These are phyloP conservation scores for Xylaria sp. DNA, from an alignment of 2,329 filamentous ascomycete genomes.

Conservation along the genomic window DNA sequence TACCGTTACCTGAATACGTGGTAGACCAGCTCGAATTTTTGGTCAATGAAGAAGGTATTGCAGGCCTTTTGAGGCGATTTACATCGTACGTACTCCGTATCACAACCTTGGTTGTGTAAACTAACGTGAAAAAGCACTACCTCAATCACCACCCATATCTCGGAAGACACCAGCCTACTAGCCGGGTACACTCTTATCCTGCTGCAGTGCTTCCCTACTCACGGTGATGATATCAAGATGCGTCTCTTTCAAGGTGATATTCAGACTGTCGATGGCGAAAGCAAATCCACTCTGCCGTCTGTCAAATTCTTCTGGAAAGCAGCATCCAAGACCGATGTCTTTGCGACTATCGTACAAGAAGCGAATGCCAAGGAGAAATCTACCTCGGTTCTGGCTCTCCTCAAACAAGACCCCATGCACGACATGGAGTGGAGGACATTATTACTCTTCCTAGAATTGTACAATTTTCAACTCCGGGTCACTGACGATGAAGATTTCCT, in stretches of 20 bases:
- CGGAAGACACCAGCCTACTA: slow-evolving; percentile 71
- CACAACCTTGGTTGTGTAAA: slow-evolving; percentile 15
- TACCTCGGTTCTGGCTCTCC: slow-evolving; percentile 33
- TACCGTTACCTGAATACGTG: slow-evolving; percentile 61
- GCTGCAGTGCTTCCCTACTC: slow-evolving; percentile 80
- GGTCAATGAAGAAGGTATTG: slow-evolving; percentile 77
- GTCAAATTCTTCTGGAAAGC: slow-evolving; percentile 85
- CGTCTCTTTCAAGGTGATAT: slow-evolving; percentile 83
- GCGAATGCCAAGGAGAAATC: slow-evolving; percentile 38
- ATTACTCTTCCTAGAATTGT: slow-evolving; percentile 90
- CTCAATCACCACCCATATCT: slow-evolving; percentile 43
- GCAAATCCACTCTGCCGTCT: slow-evolving; percentile 59
- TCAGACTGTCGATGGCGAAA: slow-evolving; percentile 44
- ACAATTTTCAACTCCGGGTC: slow-evolving; percentile 88
- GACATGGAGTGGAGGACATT: slow-evolving; percentile 85
- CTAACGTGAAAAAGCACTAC: slow-evolving; percentile 41
- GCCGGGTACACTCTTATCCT: slow-evolving; percentile 88
- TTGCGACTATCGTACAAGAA: slow-evolving; percentile 42
- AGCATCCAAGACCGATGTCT: slow-evolving; percentile 52
- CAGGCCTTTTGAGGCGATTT: slow-evolving; percentile 58
- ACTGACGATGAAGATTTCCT: slow-evolving; percentile 98
- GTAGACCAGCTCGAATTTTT: slow-evolving; percentile 70
- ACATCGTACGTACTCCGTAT: slow-evolving; percentile 44
- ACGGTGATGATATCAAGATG: slow-evolving; percentile 91
- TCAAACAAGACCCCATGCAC: slow-evolving; percentile 44